A percentile compares a stretch with the other conserved stretches of the same genome.
phyloP scores from a whole-genome alignment of 139 green algal genomes.

The Coelastrella sp. region DNA sequence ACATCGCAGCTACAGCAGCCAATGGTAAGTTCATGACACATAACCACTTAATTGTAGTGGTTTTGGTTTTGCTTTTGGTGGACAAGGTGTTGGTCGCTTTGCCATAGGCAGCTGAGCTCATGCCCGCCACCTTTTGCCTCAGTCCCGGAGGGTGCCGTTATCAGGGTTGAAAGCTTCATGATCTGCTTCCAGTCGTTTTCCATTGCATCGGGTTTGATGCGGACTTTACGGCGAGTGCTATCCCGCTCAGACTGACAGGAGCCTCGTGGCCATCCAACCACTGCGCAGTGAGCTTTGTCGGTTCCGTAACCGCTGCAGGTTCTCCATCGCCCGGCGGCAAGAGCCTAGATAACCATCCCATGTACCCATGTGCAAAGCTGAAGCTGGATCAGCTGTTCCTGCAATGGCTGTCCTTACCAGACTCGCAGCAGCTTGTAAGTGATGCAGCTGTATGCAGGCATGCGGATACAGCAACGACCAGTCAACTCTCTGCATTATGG shows the following conservation, averaged over 20 bases:
- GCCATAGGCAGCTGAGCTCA: not conserved
- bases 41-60: not conserved
- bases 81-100: not conserved
- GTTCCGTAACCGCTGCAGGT: not conserved
- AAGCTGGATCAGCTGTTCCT: constrained; percentile 98
- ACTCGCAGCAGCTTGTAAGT: constrained; percentile 90
- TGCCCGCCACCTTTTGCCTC: constrained; percentile 1
- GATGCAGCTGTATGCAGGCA: not conserved
- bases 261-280: no score
- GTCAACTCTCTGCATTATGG: no score
- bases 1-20: not conserved
- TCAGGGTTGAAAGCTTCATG: no score
- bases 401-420: constrained; percentile 92
- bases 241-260: no score
- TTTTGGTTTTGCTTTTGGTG: no score
- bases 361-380: constrained; percentile 86
- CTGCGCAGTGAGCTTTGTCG: not conserved
- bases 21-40: not conserved
- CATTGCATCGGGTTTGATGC: no score
- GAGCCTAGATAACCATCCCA: constrained; percentile 34
- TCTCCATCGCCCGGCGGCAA: not conserved
- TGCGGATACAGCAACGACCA: no score
- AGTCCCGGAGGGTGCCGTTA: not conserved
- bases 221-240: no score
- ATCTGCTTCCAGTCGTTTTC: no score